Percentiles rank a stretch among this genome's conserved stretches.
Evolutionary conservation across 345 rosid species (phyloP).

Genomic region (Sisymbrium irio): DNA sequence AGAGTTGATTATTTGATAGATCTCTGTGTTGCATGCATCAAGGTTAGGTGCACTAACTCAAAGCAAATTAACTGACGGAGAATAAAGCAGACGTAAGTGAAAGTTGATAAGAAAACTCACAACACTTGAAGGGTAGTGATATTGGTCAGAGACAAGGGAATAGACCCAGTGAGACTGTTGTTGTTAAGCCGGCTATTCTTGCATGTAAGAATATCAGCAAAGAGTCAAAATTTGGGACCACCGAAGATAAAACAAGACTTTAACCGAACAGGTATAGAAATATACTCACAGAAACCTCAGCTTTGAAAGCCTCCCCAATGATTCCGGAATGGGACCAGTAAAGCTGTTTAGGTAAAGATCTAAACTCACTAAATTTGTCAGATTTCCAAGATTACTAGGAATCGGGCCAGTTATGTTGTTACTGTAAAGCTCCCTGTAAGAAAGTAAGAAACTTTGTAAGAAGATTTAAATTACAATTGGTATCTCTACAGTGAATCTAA

Average conservation of each 20-base stretch:
- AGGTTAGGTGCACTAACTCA: neutral
- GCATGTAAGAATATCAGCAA: constrained; percentile 31
- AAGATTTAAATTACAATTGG: neutral
- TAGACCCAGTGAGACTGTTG: constrained; percentile 78
- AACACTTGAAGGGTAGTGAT: constrained; percentile 87
- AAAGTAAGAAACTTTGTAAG: neutral
- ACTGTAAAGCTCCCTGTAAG: constrained; percentile 91
- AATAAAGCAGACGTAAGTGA: neutral
- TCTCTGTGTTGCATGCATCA: constrained; percentile 55
- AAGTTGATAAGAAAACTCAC: constrained; percentile 51
- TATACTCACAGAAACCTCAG: constrained; percentile 88
- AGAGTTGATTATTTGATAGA: constrained; percentile 86
- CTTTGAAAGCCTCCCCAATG: constrained; percentile 84
- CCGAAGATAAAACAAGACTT: constrained; percentile 9
- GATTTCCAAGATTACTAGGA: constrained; percentile 92
- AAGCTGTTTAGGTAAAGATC: constrained; percentile 96
- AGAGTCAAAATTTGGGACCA: constrained; percentile 16
- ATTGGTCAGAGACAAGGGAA: constrained; percentile 89
- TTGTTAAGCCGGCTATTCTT: constrained; percentile 95
- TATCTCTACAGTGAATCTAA: neutral
- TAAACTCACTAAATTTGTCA: constrained; percentile 95
- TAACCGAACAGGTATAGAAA: constrained; percentile 10
- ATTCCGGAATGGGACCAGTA: constrained; percentile 82
- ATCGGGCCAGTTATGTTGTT: constrained; percentile 86
- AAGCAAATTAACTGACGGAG: neutral